These are phyloP conservation scores for Adansonia rubrostipa DNA, from an alignment of 441 rosid species.

Conservation along the genomic window DNA sequence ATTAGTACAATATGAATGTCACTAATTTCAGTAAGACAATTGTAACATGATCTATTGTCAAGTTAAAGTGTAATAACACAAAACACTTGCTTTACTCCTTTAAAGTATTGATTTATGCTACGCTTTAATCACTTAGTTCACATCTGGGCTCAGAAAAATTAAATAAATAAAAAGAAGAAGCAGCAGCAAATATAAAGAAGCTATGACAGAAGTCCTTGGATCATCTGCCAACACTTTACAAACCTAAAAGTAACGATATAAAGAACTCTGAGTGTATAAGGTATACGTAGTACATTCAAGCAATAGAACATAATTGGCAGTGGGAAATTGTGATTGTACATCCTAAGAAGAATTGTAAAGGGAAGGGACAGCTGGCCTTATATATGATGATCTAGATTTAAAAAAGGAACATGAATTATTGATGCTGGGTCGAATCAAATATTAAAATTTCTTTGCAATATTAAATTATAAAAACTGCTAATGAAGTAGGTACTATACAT, in stretches of 20 bases:
- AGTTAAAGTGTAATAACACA: not conserved
- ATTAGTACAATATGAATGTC: not conserved
- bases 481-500: conserved; percentile 6
- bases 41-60: not conserved
- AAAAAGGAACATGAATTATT: not conserved
- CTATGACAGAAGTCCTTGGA: not conserved
- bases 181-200: not conserved
- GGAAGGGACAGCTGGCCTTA: conserved; percentile 8
- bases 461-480: not conserved
- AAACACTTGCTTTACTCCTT: not conserved
- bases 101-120: not conserved
- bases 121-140: not conserved
- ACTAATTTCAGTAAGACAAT: not conserved
- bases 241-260: conserved; percentile 1
- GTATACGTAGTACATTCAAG: not conserved
- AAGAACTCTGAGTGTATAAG: not conserved
- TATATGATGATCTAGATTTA: not conserved
- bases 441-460: conserved; percentile 2
- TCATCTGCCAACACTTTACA: not conserved
- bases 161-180: too few species aligned
- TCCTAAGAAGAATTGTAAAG: conserved; percentile 7
- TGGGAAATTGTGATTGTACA: not conserved
- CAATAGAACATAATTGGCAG: not conserved
- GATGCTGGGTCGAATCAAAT: conserved; percentile 2
- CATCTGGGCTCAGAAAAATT: not conserved